phyloP scores from a whole-genome alignment of 371 early-diverging fungal genomes.

The Mucor lusitanicus region DNA sequence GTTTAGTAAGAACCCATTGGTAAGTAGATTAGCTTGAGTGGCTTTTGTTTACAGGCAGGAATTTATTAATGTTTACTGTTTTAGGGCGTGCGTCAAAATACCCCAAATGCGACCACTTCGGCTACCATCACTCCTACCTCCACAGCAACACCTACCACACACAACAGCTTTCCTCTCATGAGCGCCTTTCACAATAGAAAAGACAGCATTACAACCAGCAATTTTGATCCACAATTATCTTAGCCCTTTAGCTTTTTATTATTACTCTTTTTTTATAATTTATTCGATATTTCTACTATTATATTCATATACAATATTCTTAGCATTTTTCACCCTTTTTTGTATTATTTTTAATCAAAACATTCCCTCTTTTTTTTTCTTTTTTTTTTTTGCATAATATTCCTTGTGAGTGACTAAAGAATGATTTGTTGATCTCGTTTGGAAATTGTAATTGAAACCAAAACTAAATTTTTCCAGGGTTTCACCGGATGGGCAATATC shows the following conservation, averaged over 20 bases:
- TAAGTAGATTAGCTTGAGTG: constrained; percentile 9
- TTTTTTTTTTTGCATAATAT: background rate
- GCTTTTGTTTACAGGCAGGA: background rate
- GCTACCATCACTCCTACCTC: background rate
- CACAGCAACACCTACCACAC: background rate
- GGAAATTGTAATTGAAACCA: background rate
- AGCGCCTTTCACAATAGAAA: constrained; percentile 23
- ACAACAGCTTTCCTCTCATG: constrained; percentile 17
- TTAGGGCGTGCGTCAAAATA: constrained; percentile 30
- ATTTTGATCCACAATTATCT: constrained; percentile 27
- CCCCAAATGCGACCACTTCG: background rate
- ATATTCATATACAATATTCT: background rate
- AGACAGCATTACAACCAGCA: constrained; percentile 24
- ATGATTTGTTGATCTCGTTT: background rate
- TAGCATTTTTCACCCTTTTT: background rate
- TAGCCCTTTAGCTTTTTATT: background rate
- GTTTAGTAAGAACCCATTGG: constrained; percentile 90
- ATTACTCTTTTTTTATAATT: background rate
- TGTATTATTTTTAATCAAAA: background rate
- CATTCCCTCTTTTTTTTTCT: constrained; percentile 1
- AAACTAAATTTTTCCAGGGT: background rate
- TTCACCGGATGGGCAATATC: constrained; percentile 1
- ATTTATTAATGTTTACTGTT: background rate
- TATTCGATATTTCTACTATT: background rate
- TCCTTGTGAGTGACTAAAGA: background rate